A percentile compares a stretch with the other conserved stretches of the same genome.
phyloP scores from a whole-genome alignment of 1,139 yeast genomes.

The Nematodospora anomalae region DNA sequence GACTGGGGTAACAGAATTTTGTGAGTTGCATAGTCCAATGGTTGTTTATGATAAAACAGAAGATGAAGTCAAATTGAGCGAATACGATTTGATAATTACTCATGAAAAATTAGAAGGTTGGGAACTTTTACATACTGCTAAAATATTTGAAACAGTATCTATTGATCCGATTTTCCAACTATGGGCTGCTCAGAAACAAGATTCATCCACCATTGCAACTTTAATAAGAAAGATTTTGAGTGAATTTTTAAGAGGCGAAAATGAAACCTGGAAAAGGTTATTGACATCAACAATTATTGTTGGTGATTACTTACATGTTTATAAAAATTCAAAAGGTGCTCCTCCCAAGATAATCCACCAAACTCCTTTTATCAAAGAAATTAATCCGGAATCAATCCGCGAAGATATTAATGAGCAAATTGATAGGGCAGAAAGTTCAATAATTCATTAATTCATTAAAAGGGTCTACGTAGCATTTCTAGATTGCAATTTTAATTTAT shows the following conservation, averaged over 20 bases:
- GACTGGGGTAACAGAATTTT: conserved; percentile 83
- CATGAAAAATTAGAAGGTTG: conserved; percentile 32
- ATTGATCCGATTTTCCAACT: conserved; percentile 20
- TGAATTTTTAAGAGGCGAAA: conserved; percentile 21
- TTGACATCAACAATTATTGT: conserved; percentile 25
- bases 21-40: conserved; percentile 47
- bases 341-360: neutral
- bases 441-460: neutral
- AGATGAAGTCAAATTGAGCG: conserved; percentile 34
- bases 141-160: conserved; percentile 25
- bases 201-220: conserved; percentile 12
- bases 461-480: conserved; percentile 1
- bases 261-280: conserved; percentile 18
- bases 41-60: conserved; percentile 81
- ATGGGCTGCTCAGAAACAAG: conserved; percentile 13
- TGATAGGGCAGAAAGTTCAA: conserved; percentile 15
- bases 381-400: conserved; percentile 9
- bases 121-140: conserved; percentile 24
- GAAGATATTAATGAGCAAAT: conserved; percentile 20
- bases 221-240: conserved; percentile 17
- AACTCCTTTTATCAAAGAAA: conserved; percentile 8
- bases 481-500: conserved; percentile 6
- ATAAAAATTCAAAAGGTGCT: conserved; percentile 21
- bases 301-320: conserved; percentile 30
- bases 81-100: conserved; percentile 62